phyloP scores from a whole-genome alignment of 2,329 filamentous ascomycete species.

The Dissoconium aciculare region DNA sequence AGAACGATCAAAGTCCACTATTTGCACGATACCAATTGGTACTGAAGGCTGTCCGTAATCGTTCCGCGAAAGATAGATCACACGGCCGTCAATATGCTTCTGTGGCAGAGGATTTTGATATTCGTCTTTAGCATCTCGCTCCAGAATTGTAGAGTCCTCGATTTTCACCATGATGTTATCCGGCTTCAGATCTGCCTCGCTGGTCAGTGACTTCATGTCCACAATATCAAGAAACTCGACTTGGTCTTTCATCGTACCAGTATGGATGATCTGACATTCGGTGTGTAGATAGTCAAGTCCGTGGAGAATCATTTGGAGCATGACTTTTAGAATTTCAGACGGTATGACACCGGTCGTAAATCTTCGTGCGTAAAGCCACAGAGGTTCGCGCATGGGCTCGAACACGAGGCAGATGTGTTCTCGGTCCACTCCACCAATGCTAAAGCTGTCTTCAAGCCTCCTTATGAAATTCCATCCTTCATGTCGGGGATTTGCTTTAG shows the following conservation, averaged over 20 bases:
- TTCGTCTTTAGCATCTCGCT: constrained; percentile 6
- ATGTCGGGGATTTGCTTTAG: constrained; percentile 1
- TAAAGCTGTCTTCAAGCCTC: constrained; percentile 7
- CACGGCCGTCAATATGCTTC: constrained; percentile 10
- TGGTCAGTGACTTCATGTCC: constrained; percentile 12
- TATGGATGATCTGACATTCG: constrained; percentile 15
- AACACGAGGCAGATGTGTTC: constrained; percentile 14
- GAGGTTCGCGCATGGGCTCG: constrained; percentile 10
- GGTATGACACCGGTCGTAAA: constrained; percentile 6
- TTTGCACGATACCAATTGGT: constrained; percentile 5
- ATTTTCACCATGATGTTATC: constrained; percentile 13
- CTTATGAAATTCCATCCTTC: constrained; percentile 1
- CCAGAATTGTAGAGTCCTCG: constrained; percentile 9
- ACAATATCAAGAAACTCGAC: constrained; percentile 18
- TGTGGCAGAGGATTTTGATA: constrained; percentile 8
- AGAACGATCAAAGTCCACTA: constrained; percentile 10
- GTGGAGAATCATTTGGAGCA: constrained; percentile 6
- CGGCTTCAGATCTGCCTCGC: constrained; percentile 15
- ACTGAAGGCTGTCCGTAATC: constrained; percentile 7
- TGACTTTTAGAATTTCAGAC: constrained; percentile 9
- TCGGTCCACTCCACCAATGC: constrained; percentile 6
- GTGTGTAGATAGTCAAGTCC: constrained; percentile 17
- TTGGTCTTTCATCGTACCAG: constrained; percentile 8
- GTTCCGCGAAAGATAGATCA: constrained; percentile 10
- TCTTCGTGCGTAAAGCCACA: constrained; percentile 7